Percentiles rank a stretch among this genome's conserved stretches.
Evolutionary conservation across 176 grass and related monocot genomes (phyloP).

Genomic region (Lolium rigidum): DNA sequence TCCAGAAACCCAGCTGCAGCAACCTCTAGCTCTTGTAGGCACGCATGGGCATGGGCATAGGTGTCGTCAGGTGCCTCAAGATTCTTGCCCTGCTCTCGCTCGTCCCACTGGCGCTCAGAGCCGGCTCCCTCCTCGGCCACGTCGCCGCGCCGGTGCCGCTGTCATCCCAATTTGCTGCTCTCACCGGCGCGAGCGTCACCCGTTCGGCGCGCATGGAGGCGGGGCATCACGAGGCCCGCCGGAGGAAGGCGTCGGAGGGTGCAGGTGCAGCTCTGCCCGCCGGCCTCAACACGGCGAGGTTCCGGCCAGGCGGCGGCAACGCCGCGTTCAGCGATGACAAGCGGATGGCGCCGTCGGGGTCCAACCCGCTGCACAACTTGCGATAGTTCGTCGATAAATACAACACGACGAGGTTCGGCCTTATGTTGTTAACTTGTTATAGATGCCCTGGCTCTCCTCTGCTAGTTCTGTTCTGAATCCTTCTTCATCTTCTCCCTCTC

Average conservation of each 20-base stretch:
- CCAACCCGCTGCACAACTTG: constrained; percentile 71
- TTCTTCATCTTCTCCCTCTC: not conserved
- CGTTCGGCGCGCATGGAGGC: not conserved
- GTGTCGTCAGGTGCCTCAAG: constrained; percentile 48
- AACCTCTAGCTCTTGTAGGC: not conserved
- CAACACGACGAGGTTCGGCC: not conserved
- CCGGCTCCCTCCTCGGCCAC: constrained; percentile 39
- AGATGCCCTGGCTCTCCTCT: not conserved
- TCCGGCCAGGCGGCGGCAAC: not conserved
- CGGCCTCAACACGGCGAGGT: constrained; percentile 2
- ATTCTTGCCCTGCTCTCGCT: constrained; percentile 51
- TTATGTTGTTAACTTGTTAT: not conserved
- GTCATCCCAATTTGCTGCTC: not conserved
- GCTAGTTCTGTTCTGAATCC: not conserved
- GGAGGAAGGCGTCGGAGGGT: not conserved
- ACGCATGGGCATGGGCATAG: constrained; percentile 10
- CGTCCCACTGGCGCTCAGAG: constrained; percentile 42
- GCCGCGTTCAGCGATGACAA: constrained; percentile 53
- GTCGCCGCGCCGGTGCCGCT: not conserved
- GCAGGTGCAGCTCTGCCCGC: not conserved
- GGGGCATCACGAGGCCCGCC: not conserved
- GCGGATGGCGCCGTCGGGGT: constrained; percentile 67
- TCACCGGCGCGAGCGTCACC: not conserved
- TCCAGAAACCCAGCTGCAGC: not conserved
- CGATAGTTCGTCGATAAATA: not conserved